phyloP scores from a whole-genome alignment of 345 rosid species.

The Gossypioides kirkii region DNA sequence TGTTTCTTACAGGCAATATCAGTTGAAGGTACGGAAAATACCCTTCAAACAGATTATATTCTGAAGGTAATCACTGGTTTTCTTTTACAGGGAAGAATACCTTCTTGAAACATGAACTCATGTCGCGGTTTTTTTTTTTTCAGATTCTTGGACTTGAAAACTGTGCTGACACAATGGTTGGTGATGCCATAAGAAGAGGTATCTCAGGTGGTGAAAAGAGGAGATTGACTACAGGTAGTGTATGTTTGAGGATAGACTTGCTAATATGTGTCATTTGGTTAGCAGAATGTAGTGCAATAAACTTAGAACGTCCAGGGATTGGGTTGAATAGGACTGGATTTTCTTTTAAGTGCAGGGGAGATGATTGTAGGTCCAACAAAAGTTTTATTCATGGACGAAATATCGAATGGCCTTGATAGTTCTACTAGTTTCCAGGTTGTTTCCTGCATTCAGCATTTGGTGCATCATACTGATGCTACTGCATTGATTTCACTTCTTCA shows the following conservation, averaged over 20 bases:
- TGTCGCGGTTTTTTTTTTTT: not conserved
- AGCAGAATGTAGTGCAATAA: not conserved
- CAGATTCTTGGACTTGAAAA: conserved; percentile 49
- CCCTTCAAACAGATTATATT: conserved; percentile 49
- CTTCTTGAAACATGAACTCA: not conserved
- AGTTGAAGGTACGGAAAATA: conserved; percentile 31
- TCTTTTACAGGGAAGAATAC: conserved; percentile 14
- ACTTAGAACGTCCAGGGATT: no score
- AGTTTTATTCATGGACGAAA: conserved; percentile 69
- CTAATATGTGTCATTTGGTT: not conserved
- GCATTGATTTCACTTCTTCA: conserved; percentile 60
- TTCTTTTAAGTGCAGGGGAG: conserved; percentile 40
- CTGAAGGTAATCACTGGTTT: conserved; percentile 30
- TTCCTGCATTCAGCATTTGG: conserved; percentile 51
- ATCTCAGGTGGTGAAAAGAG: conserved; percentile 53
- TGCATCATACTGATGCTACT: conserved; percentile 49
- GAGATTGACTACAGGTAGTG: conserved; percentile 43
- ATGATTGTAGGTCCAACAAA: conserved; percentile 69
- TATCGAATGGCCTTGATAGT: conserved; percentile 70
- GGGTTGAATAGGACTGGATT: not conserved
- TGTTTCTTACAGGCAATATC: conserved; percentile 36
- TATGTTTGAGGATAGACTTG: not conserved
- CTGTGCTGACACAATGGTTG: conserved; percentile 45
- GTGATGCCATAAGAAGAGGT: conserved; percentile 47
- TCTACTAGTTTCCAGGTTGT: conserved; percentile 62